These are phyloP conservation scores for Penicillium psychrosexuale DNA, from an alignment of 2,329 filamentous ascomycete species.

Conservation along the genomic window DNA sequence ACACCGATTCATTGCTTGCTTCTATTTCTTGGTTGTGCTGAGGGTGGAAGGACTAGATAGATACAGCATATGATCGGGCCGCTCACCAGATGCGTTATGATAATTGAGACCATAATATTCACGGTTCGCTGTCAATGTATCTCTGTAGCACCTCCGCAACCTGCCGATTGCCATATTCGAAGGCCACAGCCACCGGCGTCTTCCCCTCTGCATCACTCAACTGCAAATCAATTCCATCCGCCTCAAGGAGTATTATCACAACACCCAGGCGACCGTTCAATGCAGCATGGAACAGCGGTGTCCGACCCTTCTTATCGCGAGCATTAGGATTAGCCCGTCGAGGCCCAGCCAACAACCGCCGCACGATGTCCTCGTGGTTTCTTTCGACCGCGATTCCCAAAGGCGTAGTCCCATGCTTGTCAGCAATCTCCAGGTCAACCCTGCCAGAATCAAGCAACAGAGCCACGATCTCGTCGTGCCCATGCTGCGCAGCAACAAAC, in stretches of 20 bases:
- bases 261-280: slow-evolving; percentile 14
- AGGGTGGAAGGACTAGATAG: background rate
- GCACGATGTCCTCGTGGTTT: slow-evolving; percentile 8
- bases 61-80: background rate
- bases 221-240: slow-evolving; percentile 12
- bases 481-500: slow-evolving; percentile 16
- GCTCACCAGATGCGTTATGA: background rate
- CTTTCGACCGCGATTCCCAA: slow-evolving; percentile 15
- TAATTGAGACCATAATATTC: background rate
- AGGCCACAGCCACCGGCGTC: slow-evolving; percentile 2
- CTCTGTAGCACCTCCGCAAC: background rate
- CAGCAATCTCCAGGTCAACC: slow-evolving; percentile 17
- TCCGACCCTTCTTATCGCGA: slow-evolving; percentile 16
- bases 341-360: slow-evolving; percentile 7
- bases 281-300: slow-evolving; percentile 18
- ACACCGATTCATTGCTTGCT: background rate
- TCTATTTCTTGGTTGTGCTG: background rate
- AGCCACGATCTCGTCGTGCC: slow-evolving; percentile 11
- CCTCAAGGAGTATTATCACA: slow-evolving; percentile 12
- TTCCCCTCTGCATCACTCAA: background rate
- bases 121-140: background rate
- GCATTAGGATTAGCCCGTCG: slow-evolving; percentile 18
- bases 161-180: background rate
- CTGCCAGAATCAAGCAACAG: slow-evolving; percentile 13
- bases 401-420: slow-evolving; percentile 20